These are phyloP conservation scores for Fusarium sp. DNA, from an alignment of 2,329 filamentous ascomycete species.

Conservation along the genomic window DNA sequence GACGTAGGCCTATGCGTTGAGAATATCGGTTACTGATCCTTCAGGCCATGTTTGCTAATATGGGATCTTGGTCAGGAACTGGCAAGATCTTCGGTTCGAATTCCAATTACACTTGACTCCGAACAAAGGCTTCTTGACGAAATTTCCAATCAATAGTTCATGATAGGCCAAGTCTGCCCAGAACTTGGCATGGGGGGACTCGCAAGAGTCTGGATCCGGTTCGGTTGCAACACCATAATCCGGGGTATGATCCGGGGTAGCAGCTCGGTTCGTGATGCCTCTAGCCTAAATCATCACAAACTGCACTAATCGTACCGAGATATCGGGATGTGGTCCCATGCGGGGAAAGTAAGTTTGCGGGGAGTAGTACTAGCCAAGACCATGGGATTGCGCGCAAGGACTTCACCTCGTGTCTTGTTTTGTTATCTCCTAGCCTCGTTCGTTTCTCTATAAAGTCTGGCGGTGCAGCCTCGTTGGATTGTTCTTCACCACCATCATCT, in stretches of 20 bases:
- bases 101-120: background rate
- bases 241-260: slow-evolving; percentile 18
- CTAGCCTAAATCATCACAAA: slow-evolving; percentile 17
- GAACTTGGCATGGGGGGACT: slow-evolving; percentile 6
- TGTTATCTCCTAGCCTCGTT: slow-evolving; percentile 7
- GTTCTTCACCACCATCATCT: background rate
- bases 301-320: slow-evolving; percentile 3
- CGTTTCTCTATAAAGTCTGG: slow-evolving; percentile 15
- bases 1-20: background rate
- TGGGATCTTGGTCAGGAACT: no score
- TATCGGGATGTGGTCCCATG: slow-evolving; percentile 32
- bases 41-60: background rate
- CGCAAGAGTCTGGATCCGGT: slow-evolving; percentile 20
- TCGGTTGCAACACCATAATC: slow-evolving; percentile 19
- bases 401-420: background rate
- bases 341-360: slow-evolving; percentile 27
- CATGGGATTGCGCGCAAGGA: background rate
- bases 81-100: background rate
- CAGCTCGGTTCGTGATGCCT: slow-evolving; percentile 23
- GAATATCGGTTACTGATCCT: no score
- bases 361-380: slow-evolving; percentile 14
- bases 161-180: slow-evolving; percentile 3
- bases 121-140: background rate
- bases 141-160: background rate
- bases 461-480: background rate